Percentiles rank a stretch among this genome's conserved stretches.
Evolutionary conservation across 179 eudicot species (phyloP).

Genomic region (Beta macrorhiza): DNA sequence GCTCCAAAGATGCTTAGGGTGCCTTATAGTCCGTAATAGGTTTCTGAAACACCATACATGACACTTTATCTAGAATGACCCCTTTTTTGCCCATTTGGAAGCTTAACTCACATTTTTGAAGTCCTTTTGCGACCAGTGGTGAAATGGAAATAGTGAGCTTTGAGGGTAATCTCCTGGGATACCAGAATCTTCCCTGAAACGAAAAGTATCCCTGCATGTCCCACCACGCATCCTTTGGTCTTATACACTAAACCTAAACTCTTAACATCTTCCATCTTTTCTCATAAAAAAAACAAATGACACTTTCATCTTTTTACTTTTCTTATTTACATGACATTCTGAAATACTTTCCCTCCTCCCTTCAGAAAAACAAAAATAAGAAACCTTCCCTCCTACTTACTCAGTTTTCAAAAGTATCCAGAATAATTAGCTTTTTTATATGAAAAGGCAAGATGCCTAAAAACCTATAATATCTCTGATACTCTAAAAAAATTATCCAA

Average conservation of each 20-base stretch:
- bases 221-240: background rate
- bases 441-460: background rate
- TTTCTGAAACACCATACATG: background rate
- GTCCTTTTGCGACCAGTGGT: background rate
- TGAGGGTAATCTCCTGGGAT: background rate
- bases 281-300: too few species aligned
- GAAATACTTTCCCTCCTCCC: background rate
- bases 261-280: background rate
- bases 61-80: background rate
- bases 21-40: too few species aligned
- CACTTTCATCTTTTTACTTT: too few species aligned
- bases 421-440: too few species aligned
- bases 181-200: background rate
- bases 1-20: background rate
- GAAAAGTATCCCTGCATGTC: background rate
- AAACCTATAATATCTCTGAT: too few species aligned
- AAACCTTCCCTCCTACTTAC: too few species aligned
- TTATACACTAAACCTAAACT: background rate
- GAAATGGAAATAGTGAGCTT: background rate
- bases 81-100: background rate
- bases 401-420: background rate
- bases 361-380: too few species aligned
- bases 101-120: background rate
- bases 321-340: background rate
- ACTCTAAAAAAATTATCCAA: too few species aligned